A percentile compares a stretch with the other conserved stretches of the same genome.
These are phyloP conservation scores for Echites panduratus DNA, from an alignment of 257 asterid genomes.

Conservation along the genomic window DNA sequence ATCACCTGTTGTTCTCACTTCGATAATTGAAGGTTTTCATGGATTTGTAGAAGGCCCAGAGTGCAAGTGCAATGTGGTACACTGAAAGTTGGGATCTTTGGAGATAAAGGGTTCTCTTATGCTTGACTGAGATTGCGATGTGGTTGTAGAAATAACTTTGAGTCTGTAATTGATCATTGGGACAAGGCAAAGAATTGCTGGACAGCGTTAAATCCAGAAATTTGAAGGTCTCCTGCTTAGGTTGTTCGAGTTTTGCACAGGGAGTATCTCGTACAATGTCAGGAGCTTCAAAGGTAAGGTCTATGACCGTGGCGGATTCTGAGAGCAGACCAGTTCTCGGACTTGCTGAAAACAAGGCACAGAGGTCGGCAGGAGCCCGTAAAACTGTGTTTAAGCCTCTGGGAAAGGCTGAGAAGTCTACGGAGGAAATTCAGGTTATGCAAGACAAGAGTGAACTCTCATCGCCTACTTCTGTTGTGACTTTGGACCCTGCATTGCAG, in stretches of 20 bases:
- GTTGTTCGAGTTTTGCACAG: not conserved
- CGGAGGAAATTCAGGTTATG: constrained; percentile 23
- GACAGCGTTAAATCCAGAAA: not conserved
- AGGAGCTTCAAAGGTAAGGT: constrained; percentile 30
- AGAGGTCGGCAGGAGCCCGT: constrained; percentile 9
- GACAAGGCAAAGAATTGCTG: not conserved
- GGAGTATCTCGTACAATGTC: constrained; percentile 21
- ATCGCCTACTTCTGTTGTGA: constrained; percentile 13
- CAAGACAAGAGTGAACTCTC: constrained; percentile 18
- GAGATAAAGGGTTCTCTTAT: not conserved
- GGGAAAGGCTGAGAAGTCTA: constrained; percentile 23
- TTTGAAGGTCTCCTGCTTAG: constrained; percentile 10
- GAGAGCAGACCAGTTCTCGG: constrained; percentile 28
- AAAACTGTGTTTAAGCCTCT: constrained; percentile 19
- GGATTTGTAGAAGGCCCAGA: constrained; percentile 1
- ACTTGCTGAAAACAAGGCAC: constrained; percentile 24
- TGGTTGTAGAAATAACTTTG: constrained; percentile 8
- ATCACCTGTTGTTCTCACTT: not conserved
- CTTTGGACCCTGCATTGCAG: constrained; percentile 20
- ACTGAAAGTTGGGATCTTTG: not conserved
- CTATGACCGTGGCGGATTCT: constrained; percentile 26
- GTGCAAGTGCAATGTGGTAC: not conserved
- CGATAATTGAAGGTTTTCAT: not conserved
- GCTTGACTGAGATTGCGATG: constrained; percentile 5
- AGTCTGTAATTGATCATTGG: constrained; percentile 11